Percentiles rank a stretch among this genome's conserved stretches.
These are phyloP conservation scores for Primulina huaijiensis DNA, from an alignment of 257 asterid genomes.

Conservation along the genomic window DNA sequence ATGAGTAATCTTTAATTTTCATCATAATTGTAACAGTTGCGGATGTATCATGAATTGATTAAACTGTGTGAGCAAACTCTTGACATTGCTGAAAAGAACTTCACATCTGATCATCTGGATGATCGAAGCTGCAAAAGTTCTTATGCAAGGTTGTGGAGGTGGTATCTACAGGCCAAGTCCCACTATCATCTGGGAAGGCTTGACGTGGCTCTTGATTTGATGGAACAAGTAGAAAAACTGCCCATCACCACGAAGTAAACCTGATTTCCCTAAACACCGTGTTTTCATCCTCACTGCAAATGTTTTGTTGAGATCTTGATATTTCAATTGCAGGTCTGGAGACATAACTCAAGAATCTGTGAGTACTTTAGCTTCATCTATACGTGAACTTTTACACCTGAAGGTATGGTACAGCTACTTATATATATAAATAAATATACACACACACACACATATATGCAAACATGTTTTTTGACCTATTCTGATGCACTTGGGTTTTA, in stretches of 20 bases:
- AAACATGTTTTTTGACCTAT: background rate
- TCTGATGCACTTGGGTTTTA: background rate
- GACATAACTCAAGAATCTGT: conserved; percentile 37
- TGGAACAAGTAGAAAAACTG: conserved; percentile 58
- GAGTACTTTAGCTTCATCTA: conserved; percentile 52
- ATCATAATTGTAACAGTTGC: conserved; percentile 43
- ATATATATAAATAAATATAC: background rate
- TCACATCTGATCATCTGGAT: conserved; percentile 29
- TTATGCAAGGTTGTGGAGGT: conserved; percentile 68
- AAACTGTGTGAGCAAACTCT: conserved; percentile 71
- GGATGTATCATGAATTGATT: conserved; percentile 66
- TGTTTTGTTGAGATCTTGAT: conserved; percentile 27
- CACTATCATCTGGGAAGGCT: conserved; percentile 75
- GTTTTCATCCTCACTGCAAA: conserved; percentile 20
- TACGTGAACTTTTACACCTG: conserved; percentile 65
- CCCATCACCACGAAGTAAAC: conserved; percentile 44
- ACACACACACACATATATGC: background rate
- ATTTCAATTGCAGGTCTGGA: conserved; percentile 41
- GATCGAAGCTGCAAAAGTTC: conserved; percentile 35
- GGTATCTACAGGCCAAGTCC: conserved; percentile 65
- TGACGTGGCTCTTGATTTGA: conserved; percentile 78
- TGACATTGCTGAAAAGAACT: conserved; percentile 62
- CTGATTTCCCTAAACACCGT: conserved; percentile 19
- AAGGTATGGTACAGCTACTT: conserved; percentile 42
- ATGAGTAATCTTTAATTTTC: conserved; percentile 12